Base-by-base conservation (phyloP, 164 flowering plant species). In the Pachysandra terminalis region DNA sequence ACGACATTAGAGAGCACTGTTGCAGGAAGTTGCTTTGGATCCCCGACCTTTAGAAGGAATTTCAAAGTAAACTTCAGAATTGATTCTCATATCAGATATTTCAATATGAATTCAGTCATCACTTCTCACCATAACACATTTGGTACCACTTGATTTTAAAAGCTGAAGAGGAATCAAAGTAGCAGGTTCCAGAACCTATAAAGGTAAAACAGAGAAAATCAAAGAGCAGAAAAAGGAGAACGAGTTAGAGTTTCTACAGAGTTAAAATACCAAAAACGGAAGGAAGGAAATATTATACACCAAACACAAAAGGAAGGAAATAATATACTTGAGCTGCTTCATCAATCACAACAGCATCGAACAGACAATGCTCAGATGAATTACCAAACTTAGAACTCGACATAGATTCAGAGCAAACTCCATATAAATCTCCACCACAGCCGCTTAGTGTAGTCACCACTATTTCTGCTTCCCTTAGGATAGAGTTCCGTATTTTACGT, bases 21-120 rank as follows among this genome's bases (percentile, higher is more conserved):
- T n/a, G 98, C 99, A 69, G 99, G 99, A 81, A 96, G 98, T 81
- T 96, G 99, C 84, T 96, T 93, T 40, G 99, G 99, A 81, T 93
- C 98, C 21, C 99, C 98, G 77, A 96, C 99, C 98, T 94, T 76
- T 61, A 79, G 64, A 76, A 69, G 5, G 77, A 56, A 69, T 64
- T 51, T 16, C 10, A 40, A 58, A 15, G 37, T 16, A 59, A 21
- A 63, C 27, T 48, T 81, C 15, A 77, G 56, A n/a, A 56, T 68
- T 7, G 16, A 41, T 66, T 19, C 56, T 17, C 15, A 59, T 51
- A 73, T 19, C 4, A 35, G 60, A 61, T 16, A 54, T 9, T 41
- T n/a, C 9, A n/a, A 32, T 19, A 40, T 19, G 2, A 59, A 37
- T 7, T 68, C n/a, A n/a, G 37, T 54, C 17, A 27, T 62, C 19